Conservation (phyloP, 2,329 filamentous ascomycete genomes). For the Monilinia fructicola region DNA sequence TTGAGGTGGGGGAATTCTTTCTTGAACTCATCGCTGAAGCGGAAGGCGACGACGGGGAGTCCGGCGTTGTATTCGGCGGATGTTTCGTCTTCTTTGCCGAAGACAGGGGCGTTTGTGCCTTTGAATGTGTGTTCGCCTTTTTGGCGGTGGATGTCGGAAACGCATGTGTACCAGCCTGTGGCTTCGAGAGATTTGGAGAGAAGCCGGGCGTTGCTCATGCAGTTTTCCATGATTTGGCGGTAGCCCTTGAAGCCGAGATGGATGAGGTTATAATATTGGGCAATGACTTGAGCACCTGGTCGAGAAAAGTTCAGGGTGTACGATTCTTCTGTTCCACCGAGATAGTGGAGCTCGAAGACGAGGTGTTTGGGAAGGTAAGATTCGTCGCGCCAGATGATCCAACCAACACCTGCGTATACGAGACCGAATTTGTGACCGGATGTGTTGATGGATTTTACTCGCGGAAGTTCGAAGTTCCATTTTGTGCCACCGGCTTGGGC, state of each 20-base stretch:
- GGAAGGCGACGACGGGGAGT: conserved; percentile 67
- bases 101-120: conserved; percentile 39
- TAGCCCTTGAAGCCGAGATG: conserved; percentile 68
- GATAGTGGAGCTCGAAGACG: conserved; percentile 67
- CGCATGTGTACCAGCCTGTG: conserved; percentile 64
- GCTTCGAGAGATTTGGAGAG: conserved; percentile 63
- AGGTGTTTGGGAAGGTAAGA: conserved; percentile 64
- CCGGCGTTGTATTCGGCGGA: conserved; percentile 63
- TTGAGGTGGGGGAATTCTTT: conserved; percentile 61
- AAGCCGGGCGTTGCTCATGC: conserved; percentile 62
- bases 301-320: conserved; percentile 74
- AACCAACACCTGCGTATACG: conserved; percentile 67
- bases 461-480: conserved; percentile 63
- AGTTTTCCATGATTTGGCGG: conserved; percentile 64
- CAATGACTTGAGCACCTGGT: conserved; percentile 67
- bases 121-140: conserved; percentile 47
- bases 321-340: conserved; percentile 68
- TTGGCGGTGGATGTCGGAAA: conserved; percentile 64
- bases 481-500: conserved; percentile 55
- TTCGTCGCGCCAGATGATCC: conserved; percentile 69
- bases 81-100: conserved; percentile 49
- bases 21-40: conserved; percentile 60
- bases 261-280: conserved; percentile 72
- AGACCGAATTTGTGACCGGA: conserved; percentile 64
- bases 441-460: conserved; percentile 65